These are phyloP conservation scores for Prunella vulgaris DNA, from an alignment of 257 asterid species.

Conservation along the genomic window DNA sequence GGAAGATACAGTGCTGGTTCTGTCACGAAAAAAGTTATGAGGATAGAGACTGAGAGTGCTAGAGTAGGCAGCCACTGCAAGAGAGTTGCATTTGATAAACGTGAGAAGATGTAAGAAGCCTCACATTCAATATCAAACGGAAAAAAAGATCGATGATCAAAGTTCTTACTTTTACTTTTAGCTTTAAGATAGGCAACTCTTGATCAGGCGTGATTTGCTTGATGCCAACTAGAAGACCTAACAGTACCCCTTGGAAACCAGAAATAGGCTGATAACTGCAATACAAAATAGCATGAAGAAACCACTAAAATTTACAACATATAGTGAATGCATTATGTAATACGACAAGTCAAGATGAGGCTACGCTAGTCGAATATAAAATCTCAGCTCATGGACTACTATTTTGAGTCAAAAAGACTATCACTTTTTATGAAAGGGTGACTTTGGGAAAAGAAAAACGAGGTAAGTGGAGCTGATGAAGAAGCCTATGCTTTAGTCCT, in stretches of 20 bases:
- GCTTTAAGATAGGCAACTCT: constrained; percentile 59
- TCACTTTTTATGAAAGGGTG: no score
- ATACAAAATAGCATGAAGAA: constrained; percentile 7
- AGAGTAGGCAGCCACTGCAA: constrained; percentile 97
- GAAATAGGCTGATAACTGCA: constrained; percentile 80
- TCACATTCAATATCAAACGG: neutral
- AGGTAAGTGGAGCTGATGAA: no score
- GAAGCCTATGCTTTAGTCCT: neutral
- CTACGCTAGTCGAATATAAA: neutral
- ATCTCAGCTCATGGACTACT: neutral
- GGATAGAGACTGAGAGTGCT: constrained; percentile 45
- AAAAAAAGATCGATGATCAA: neutral
- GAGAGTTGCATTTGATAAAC: constrained; percentile 17
- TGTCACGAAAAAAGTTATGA: constrained; percentile 51
- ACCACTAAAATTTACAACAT: constrained; percentile 7
- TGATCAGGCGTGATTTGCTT: constrained; percentile 89
- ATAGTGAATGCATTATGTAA: neutral
- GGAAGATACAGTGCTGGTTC: constrained; percentile 72
- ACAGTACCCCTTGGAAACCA: constrained; percentile 90
- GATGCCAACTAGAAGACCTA: constrained; percentile 86
- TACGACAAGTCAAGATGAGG: neutral
- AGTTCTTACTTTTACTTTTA: constrained; percentile 73
- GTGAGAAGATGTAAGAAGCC: constrained; percentile 11
- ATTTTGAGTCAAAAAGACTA: neutral
- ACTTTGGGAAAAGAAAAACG: no score